A percentile compares a stretch with the other conserved stretches of the same genome.
Evolutionary conservation across 2,329 filamentous ascomycete genomes (phyloP).

Genomic region (Westerdykella aurantiaca): DNA sequence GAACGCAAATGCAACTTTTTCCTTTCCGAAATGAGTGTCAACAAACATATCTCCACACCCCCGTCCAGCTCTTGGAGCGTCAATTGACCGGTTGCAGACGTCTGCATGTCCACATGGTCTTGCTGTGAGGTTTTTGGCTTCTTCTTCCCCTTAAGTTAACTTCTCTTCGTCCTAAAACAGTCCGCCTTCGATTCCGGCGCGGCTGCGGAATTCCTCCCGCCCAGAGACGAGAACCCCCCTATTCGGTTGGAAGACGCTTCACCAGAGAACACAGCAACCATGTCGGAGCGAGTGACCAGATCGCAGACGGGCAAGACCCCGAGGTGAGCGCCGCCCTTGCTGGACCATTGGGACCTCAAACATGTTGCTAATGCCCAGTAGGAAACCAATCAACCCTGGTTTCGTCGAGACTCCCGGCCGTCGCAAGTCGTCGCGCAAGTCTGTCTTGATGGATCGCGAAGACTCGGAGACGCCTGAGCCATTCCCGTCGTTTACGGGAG

Average conservation of each 20-base stretch:
- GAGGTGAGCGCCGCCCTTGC: constrained; percentile 30
- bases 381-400: constrained; percentile 39
- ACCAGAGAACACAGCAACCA: constrained; percentile 12
- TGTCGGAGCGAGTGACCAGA: constrained; percentile 41
- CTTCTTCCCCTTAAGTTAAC: background rate
- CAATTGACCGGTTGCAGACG: constrained; percentile 8
- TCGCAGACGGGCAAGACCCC: constrained; percentile 47
- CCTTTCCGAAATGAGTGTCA: constrained; percentile 9
- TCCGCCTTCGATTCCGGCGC: too few relatives aligned
- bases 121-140: constrained; percentile 5
- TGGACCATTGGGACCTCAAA: background rate
- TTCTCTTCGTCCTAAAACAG: too few relatives aligned
- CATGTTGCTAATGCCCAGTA: constrained; percentile 19
- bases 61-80: background rate
- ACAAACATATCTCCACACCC: constrained; percentile 14
- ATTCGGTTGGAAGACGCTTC: too few relatives aligned
- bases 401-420: constrained; percentile 47
- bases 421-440: constrained; percentile 41
- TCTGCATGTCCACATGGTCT: constrained; percentile 6
- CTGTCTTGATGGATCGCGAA: constrained; percentile 22
- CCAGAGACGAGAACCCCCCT: too few relatives aligned
- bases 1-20: constrained; percentile 4
- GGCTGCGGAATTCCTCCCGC: too few relatives aligned
- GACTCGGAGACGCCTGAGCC: constrained; percentile 30
- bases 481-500: constrained; percentile 8